Conservation (phyloP, 148 eudicot genomes). For the Nyssa sinensis region DNA sequence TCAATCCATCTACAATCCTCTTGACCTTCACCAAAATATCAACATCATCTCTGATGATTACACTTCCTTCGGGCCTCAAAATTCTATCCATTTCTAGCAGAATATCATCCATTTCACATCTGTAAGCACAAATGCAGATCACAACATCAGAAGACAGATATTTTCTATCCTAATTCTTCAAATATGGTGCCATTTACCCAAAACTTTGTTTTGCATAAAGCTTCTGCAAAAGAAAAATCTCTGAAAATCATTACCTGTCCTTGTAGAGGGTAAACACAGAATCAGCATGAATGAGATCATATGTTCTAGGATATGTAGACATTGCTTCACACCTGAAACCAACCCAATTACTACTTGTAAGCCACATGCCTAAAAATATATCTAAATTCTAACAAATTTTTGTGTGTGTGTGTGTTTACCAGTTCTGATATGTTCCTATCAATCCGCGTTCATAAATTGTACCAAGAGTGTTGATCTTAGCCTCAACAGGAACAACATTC, state of each 20-base stretch:
- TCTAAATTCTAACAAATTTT: too few relatives aligned
- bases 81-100: constrained; percentile 88
- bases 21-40: constrained; percentile 57
- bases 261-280: constrained; percentile 65
- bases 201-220: too few relatives aligned
- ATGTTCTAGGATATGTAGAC: constrained; percentile 91
- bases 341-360: not conserved
- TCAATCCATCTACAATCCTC: constrained; percentile 54
- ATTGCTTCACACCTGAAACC: constrained; percentile 78
- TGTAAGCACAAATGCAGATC: constrained; percentile 13
- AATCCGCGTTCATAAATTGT: constrained; percentile 71
- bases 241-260: constrained; percentile 38
- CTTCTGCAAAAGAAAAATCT: too few relatives aligned
- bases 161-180: too few relatives aligned
- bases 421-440: constrained; percentile 81
- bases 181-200: too few relatives aligned
- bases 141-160: too few relatives aligned
- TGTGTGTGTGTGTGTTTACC: constrained; percentile 33
- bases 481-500: constrained; percentile 78
- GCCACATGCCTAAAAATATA: not conserved
- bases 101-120: constrained; percentile 81
- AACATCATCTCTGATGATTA: constrained; percentile 76
- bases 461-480: constrained; percentile 76
- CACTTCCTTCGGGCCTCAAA: constrained; percentile 81
- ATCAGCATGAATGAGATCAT: constrained; percentile 76